Base-by-base conservation (phyloP, 208 protist species). In the Leishmania arabica region DNA sequence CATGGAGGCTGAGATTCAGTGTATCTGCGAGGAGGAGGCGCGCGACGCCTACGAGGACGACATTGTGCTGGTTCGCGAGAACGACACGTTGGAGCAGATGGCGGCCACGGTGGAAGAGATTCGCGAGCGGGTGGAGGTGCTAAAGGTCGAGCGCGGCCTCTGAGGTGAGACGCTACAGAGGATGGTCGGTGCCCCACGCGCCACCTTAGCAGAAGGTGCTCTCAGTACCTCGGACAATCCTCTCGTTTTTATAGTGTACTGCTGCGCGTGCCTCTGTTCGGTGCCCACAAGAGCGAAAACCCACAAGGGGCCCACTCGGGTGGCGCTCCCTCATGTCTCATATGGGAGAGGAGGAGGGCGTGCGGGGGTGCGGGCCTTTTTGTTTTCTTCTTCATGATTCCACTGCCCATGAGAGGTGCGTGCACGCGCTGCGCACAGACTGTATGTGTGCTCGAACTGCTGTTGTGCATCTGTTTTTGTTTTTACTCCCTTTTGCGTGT, bases 1-100 rank as follows among this genome's bases (percentile, higher is more conserved):
- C 89, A 92, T 99, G 65, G 96, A 99, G 89, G 96, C 95, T 58
- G 99, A 99, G 85, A 99, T 99, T 84, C 98, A 99, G 89, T 91
- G 97, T 78, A 91, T 99, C n/a, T 94, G 97, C 77, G 90, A 99
- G 56, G 97, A 99, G 70, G 99, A 99, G 84, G 99, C 98, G 19
- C 79, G 78, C n/a, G 93, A 94, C 49, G 88, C 93, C 8, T 99
- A 99, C 90, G 83, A 90, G 49, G 80, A 95, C 1, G 92, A 97
- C n/a, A 93, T 99, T 53, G 54, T 99, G 21, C 81, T 95, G 21
- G 90, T 95, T 68, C 87, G 97, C 15, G 80, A 87, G 40, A 99
- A 93, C 82, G 95, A 99, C 84, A 97, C 95, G 9, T 71, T 98
- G 1, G 97, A 99, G 47, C 93, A 99, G 27, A 96, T 99, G 91